Evolutionary conservation across 73 alveolate species (phyloP).

Genomic region (Symbiodinium pilosum): DNA sequence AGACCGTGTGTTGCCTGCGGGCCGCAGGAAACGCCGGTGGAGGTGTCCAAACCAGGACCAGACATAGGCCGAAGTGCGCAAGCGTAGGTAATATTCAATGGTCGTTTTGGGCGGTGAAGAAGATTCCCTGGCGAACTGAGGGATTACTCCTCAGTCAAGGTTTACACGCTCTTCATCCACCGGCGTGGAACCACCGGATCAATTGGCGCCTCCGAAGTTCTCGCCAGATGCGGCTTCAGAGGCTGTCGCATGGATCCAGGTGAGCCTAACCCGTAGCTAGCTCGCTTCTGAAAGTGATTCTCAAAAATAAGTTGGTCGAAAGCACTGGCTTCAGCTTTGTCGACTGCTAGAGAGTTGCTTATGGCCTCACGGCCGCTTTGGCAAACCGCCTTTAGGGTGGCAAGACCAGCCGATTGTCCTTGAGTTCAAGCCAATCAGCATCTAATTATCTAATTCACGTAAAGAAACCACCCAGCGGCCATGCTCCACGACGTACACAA

Average conservation of each 20-base stretch:
- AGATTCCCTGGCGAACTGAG: background rate
- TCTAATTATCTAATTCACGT: background rate
- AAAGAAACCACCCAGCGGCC: background rate
- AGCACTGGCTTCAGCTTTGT: background rate
- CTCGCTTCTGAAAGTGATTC: background rate
- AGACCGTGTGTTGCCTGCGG: too few relatives aligned
- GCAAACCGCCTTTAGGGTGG: background rate
- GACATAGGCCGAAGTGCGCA: background rate
- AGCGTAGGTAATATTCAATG: background rate
- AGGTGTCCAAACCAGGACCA: background rate
- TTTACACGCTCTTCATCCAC: background rate
- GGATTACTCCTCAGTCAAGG: background rate
- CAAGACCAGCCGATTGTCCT: background rate
- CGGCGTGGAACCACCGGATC: background rate
- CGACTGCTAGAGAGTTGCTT: background rate
- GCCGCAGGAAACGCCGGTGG: background rate
- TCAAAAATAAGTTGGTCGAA: background rate
- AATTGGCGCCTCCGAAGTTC: background rate
- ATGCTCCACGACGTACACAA: background rate
- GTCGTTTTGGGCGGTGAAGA: background rate
- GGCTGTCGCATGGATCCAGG: background rate
- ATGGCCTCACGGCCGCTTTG: background rate
- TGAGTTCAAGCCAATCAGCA: background rate
- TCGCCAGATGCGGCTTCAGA: background rate
- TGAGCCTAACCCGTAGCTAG: background rate